These are phyloP conservation scores for Poa pratensis DNA, from an alignment of 176 grass and related monocot genomes.

Conservation along the genomic window DNA sequence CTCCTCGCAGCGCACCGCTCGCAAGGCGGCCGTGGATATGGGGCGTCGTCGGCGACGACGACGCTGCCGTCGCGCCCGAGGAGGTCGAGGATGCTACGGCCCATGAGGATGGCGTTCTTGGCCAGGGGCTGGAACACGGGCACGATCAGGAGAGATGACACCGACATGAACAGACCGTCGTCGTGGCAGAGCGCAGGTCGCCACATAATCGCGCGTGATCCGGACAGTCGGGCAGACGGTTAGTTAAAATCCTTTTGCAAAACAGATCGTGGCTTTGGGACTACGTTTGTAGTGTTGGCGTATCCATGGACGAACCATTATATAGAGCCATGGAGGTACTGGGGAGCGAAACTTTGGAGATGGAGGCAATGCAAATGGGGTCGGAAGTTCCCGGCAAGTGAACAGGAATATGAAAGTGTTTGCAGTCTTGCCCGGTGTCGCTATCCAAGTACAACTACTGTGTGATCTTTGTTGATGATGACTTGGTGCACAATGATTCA, in stretches of 20 bases:
- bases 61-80: neutral
- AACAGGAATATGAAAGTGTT: neutral
- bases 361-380: neutral
- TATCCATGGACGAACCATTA: too few species aligned
- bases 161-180: slow-evolving; percentile 28
- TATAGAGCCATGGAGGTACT: too few species aligned
- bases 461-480: neutral
- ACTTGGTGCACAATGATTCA: neutral
- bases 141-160: slow-evolving; percentile 61
- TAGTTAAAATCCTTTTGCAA: too few species aligned
- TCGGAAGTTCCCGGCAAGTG: neutral
- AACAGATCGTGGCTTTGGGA: too few species aligned
- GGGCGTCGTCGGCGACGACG: neutral
- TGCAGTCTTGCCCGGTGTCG: neutral
- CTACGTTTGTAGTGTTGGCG: too few species aligned
- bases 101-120: slow-evolving; percentile 13
- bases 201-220: too few species aligned
- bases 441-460: neutral
- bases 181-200: neutral
- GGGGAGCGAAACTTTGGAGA: neutral
- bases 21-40: neutral
- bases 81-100: slow-evolving; percentile 1
- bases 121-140: slow-evolving; percentile 18
- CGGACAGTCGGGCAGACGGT: too few species aligned
- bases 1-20: slow-evolving; percentile 12